Evolutionary conservation across 768 basidiomycete genomes (phyloP), one percentile per base, ranked within the genome.

Genomic region (Termitomyces sp.): DNA sequence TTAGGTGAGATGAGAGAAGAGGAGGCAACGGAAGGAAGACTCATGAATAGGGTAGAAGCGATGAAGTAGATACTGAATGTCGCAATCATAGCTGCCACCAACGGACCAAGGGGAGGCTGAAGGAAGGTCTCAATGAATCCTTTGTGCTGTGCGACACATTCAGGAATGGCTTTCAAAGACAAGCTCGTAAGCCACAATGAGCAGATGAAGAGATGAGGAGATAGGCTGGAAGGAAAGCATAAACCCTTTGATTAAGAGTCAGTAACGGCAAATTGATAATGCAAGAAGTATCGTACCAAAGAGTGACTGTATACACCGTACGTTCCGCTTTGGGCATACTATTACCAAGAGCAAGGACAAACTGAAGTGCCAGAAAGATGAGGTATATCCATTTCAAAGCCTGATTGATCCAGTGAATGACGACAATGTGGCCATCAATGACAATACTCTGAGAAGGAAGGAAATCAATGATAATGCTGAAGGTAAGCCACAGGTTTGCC

Each of bases 401-500:
- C 51, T 86, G 66, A 67, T 97, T 97, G 51, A 95, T 77, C 92
- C 92, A 96, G 65, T 92, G 87, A 20, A 93, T 95, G 13, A 91
- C 72, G 3, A 71, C 75, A 0, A 70, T 73, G 30, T 85, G 93
- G 41, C 91, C 93, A 63, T 95, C 95, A 54, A 95, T 75, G 46
- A 78, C 66, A 60, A 86, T 79, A 2, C 63, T 63, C 72, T 80
- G 75, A 28, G 65, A 59, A 4, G 91, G 89, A 18, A 95, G 79
- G 32, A 97, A 82, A 67, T 94, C 86, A 80, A 96, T 92, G 73
- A 96, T 93, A 73, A 96, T 95, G 61, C 86, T 87, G 79, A 96
- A 95, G n/a, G 91, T 95, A 60, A 97, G 77, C 92, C 92, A 96
- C 56, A 95, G 77, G 70, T 95, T 95, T 64, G 93, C 92, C 61